Evolutionary conservation across 176 grass and related monocot species (phyloP).

Genomic region (Hyparrhenia diplandra): DNA sequence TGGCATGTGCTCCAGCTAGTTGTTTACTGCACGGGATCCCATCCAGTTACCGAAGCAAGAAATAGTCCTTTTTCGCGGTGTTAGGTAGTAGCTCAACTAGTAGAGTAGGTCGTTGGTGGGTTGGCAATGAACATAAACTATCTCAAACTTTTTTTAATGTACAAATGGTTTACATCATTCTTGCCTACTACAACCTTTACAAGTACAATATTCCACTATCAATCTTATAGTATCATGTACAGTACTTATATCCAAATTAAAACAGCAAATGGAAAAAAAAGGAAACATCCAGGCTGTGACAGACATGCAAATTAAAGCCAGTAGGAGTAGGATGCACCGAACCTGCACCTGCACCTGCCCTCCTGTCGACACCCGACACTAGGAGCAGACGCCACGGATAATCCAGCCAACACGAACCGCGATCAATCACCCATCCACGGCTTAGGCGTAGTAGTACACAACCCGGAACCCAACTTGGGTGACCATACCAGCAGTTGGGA

Average conservation of each 20-base stretch:
- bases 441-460: neutral
- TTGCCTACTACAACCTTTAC: neutral
- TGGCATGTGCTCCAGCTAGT: slow-evolving; percentile 3
- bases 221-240: neutral
- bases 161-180: neutral
- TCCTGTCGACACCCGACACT: neutral
- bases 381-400: neutral
- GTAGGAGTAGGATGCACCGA: neutral
- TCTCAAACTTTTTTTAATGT: neutral
- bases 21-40: slow-evolving; percentile 10
- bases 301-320: neutral
- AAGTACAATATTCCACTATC: neutral
- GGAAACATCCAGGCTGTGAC: neutral
- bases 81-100: neutral
- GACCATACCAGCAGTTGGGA: neutral
- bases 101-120: neutral
- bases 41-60: neutral
- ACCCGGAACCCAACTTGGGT: no score
- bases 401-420: neutral
- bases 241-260: neutral
- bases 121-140: neutral
- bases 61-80: neutral
- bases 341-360: neutral
- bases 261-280: no score
- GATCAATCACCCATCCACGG: neutral